These are phyloP conservation scores for Nothophytophthora sp. DNA, from an alignment of 352 stramenopile species.

Conservation along the genomic window DNA sequence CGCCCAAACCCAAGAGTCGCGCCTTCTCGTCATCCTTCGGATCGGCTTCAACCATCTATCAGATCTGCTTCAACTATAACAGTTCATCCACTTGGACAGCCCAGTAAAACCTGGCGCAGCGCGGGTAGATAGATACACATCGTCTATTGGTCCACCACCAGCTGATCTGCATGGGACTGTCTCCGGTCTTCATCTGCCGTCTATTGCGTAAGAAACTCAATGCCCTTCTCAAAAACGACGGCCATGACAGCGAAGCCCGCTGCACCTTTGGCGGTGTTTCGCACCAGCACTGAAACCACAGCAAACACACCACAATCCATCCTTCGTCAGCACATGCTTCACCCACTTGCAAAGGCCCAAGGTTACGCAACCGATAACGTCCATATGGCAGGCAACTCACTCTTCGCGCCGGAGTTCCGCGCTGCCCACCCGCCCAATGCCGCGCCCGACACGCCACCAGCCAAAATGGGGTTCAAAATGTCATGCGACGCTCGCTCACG, in stretches of 20 bases:
- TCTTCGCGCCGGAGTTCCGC: conserved; percentile 53
- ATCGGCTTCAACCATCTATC: neutral
- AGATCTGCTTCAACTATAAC: too few species aligned
- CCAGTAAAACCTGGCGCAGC: too few species aligned
- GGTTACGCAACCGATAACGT: neutral
- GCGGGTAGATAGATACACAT: neutral
- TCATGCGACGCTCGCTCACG: conserved; percentile 78
- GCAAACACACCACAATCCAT: conserved; percentile 1
- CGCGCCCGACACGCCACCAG: conserved; percentile 64
- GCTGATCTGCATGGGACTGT: neutral
- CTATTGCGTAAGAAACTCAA: conserved; percentile 58
- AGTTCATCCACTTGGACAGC: too few species aligned
- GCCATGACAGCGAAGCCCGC: conserved; percentile 82
- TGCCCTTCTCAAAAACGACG: conserved; percentile 85
- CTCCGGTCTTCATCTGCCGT: conserved; percentile 9
- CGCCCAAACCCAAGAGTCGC: too few species aligned
- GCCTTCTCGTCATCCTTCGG: neutral
- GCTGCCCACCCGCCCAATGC: conserved; percentile 72
- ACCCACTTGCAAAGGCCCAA: neutral
- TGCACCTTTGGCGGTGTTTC: conserved; percentile 76
- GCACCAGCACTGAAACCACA: conserved; percentile 51
- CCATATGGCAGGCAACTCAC: conserved; percentile 31
- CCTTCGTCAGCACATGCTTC: neutral
- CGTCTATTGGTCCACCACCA: conserved; percentile 19
- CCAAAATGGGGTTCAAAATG: conserved; percentile 77